These are phyloP conservation scores for Corynespora cassiicola DNA, from an alignment of 2,329 filamentous ascomycete genomes.

Conservation along the genomic window DNA sequence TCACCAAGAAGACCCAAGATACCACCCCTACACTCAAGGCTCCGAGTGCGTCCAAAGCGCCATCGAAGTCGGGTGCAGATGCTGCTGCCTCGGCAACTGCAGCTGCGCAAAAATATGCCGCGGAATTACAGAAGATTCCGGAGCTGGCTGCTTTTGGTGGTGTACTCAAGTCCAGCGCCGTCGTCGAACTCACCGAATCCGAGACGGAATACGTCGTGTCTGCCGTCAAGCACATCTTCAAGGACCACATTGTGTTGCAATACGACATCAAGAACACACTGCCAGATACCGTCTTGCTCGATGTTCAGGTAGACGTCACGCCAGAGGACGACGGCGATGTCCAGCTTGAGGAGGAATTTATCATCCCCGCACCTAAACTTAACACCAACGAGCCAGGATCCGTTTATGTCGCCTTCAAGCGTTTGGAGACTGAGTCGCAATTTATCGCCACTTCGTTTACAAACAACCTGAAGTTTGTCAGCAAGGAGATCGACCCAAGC, in stretches of 20 bases:
- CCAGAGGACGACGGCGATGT: conserved; percentile 83
- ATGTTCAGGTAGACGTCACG: conserved; percentile 72
- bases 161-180: conserved; percentile 87
- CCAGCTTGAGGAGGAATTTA: conserved; percentile 81
- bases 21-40: conserved; percentile 93
- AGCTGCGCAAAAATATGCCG: conserved; percentile 84
- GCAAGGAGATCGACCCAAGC: conserved; percentile 95
- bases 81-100: conserved; percentile 78
- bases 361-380: conserved; percentile 85
- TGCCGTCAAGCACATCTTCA: conserved; percentile 96
- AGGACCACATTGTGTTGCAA: conserved; percentile 93
- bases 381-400: conserved; percentile 86
- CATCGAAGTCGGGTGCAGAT: conserved; percentile 72
- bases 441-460: conserved; percentile 84
- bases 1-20: conserved; percentile 95
- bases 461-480: conserved; percentile 94
- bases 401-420: conserved; percentile 94
- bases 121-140: conserved; percentile 86
- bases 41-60: conserved; percentile 80
- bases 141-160: conserved; percentile 89
- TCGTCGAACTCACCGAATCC: conserved; percentile 91
- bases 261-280: conserved; percentile 98
- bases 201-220: conserved; percentile 97
- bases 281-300: conserved; percentile 68
- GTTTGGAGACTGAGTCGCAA: conserved; percentile 75